phyloP scores from a whole-genome alignment of 495 filamentous ascomycete genomes.

The Venustampulla echinocandica region DNA sequence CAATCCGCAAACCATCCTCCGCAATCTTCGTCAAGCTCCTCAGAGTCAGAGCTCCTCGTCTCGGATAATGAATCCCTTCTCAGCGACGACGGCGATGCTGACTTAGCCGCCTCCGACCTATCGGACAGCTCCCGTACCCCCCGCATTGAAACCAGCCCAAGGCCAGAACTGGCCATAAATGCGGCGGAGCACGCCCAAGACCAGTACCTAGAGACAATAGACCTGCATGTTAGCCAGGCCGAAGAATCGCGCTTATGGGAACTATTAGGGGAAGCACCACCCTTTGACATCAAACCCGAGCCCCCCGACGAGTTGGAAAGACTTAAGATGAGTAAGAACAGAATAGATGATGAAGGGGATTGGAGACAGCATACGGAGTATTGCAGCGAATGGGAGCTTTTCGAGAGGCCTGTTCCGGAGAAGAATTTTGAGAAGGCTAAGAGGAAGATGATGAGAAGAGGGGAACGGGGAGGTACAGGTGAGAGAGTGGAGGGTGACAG shows the following conservation, averaged over 20 bases:
- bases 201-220: slow-evolving; percentile 44
- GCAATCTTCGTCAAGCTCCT: background rate
- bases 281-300: slow-evolving; percentile 18
- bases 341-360: slow-evolving; percentile 27
- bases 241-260: slow-evolving; percentile 53
- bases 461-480: background rate
- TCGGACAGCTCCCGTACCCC: background rate
- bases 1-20: background rate
- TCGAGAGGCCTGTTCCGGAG: slow-evolving; percentile 27
- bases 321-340: slow-evolving; percentile 25
- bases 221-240: slow-evolving; percentile 37
- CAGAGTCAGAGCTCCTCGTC: background rate
- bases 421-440: slow-evolving; percentile 23
- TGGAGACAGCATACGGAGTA: slow-evolving; percentile 41
- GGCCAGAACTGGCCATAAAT: slow-evolving; percentile 16
- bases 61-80: background rate
- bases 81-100: background rate
- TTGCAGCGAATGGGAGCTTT: slow-evolving; percentile 43
- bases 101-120: background rate
- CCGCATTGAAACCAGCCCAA: background rate
- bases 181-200: slow-evolving; percentile 33
- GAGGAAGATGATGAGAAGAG: background rate
- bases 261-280: slow-evolving; percentile 29
- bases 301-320: slow-evolving; percentile 11
- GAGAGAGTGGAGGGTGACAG: background rate